Percentiles rank a stretch among this genome's conserved stretches.
Conservation (phyloP, 345 rosid genomes). For the Linum tenue region DNA sequence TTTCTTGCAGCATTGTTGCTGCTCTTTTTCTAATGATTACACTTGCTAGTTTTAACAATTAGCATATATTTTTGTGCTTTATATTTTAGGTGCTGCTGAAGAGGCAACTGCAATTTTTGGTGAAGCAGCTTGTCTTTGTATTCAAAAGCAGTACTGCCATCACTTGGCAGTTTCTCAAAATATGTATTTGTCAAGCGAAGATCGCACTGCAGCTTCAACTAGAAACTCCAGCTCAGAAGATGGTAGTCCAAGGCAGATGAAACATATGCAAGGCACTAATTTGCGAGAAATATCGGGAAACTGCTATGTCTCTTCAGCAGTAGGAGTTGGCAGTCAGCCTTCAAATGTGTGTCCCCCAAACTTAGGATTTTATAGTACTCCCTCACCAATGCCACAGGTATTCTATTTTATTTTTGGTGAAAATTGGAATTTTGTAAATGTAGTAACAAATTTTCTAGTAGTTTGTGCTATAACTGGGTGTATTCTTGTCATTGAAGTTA, state of each 20-base stretch:
- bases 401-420: neutral
- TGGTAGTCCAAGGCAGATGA: constrained; percentile 55
- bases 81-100: constrained; percentile 72
- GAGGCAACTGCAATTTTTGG: constrained; percentile 79
- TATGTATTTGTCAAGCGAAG: constrained; percentile 43
- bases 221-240: constrained; percentile 47
- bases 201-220: constrained; percentile 36
- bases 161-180: constrained; percentile 37
- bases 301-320: constrained; percentile 39
- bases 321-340: constrained; percentile 47
- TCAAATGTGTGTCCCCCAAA: constrained; percentile 60
- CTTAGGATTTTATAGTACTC: constrained; percentile 68
- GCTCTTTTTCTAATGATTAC: neutral
- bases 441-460: neutral
- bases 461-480: neutral
- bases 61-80: constrained; percentile 1
- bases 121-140: constrained; percentile 70
- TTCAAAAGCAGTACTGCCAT: constrained; percentile 72
- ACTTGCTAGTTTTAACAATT: neutral
- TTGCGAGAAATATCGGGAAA: constrained; percentile 62
- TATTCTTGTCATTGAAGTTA: neutral
- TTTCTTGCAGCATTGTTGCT: constrained; percentile 1
- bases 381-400: constrained; percentile 93
- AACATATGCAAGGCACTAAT: constrained; percentile 58
- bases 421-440: neutral